Percentiles rank a stretch among this genome's conserved stretches.
Evolutionary conservation across 805 yeast genomes (phyloP).

Genomic region (Metschnikowia bowlesiae): DNA sequence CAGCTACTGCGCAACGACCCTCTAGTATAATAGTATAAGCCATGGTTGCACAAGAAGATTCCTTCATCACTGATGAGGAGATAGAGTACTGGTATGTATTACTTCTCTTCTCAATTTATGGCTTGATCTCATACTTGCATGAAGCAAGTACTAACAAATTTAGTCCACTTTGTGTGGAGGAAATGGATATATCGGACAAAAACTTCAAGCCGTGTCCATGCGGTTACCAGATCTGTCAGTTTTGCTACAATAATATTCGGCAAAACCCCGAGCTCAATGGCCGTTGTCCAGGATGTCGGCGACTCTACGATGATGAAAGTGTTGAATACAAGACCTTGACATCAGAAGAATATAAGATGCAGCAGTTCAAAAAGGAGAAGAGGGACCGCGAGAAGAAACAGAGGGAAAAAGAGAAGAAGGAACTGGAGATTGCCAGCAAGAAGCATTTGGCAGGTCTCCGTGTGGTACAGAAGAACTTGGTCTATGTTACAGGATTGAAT

Average conservation of each 20-base stretch:
- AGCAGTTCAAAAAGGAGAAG: slow-evolving; percentile 74
- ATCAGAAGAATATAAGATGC: slow-evolving; percentile 81
- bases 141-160: slow-evolving; percentile 17
- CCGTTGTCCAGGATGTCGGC: slow-evolving; percentile 95
- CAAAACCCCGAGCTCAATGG: slow-evolving; percentile 95
- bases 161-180: slow-evolving; percentile 95
- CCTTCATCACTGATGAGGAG: slow-evolving; percentile 70
- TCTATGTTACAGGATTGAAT: slow-evolving; percentile 91
- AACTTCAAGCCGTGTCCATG: slow-evolving; percentile 99
- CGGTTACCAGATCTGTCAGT: slow-evolving; percentile 97
- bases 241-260: slow-evolving; percentile 94
- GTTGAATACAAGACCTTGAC: slow-evolving; percentile 83
- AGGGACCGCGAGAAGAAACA: slow-evolving; percentile 80
- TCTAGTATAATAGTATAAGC: slow-evolving; percentile 27
- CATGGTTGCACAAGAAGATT: slow-evolving; percentile 18
- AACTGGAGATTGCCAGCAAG: slow-evolving; percentile 77
- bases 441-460: slow-evolving; percentile 94
- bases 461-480: slow-evolving; percentile 96
- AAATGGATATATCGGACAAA: slow-evolving; percentile 93
- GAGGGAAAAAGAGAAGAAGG: slow-evolving; percentile 87
- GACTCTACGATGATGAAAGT: slow-evolving; percentile 87
- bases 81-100: slow-evolving; percentile 62
- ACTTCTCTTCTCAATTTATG: neutral
- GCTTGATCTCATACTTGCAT: neutral
- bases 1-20: neutral